A percentile compares a stretch with the other conserved stretches of the same genome.
phyloP scores from a whole-genome alignment of 192 early-diverging fungal species.

The Podila horticola region DNA sequence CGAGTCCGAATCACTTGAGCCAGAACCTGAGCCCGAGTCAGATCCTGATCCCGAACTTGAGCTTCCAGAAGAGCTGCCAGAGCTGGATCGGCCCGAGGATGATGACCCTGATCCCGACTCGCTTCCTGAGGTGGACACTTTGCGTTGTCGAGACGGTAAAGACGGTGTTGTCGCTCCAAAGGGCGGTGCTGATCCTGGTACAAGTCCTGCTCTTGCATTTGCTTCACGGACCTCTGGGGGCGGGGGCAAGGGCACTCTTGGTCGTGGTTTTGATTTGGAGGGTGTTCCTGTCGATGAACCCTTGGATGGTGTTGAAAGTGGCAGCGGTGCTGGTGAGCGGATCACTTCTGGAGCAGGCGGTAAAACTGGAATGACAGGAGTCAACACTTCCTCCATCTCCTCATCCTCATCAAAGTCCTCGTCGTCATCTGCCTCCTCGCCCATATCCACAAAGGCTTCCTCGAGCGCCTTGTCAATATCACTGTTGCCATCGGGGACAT shows the following conservation, averaged over 20 bases:
- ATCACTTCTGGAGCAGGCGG: conserved; percentile 1
- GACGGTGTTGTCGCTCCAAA: not conserved
- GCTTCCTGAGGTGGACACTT: conserved; percentile 39
- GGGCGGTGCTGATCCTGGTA: not conserved
- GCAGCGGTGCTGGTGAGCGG: conserved; percentile 7
- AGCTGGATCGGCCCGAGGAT: conserved; percentile 16
- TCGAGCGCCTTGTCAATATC: conserved; percentile 27
- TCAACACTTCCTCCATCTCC: conserved; percentile 40
- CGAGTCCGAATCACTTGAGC: conserved; percentile 25
- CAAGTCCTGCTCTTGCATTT: not conserved
- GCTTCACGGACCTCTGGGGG: not conserved
- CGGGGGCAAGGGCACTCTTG: not conserved
- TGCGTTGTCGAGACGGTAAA: not conserved
- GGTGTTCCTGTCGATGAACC: not conserved
- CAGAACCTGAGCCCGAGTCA: conserved; percentile 32
- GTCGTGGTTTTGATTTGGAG: not conserved
- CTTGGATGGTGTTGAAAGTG: conserved; percentile 10
- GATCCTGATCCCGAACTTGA: conserved; percentile 47
- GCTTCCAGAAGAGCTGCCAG: conserved; percentile 14
- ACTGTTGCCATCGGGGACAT: conserved; percentile 3
- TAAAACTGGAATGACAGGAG: conserved; percentile 14
- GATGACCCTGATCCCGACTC: conserved; percentile 44
- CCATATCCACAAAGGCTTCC: conserved; percentile 17
- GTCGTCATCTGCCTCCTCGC: conserved; percentile 18
- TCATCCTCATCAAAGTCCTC: conserved; percentile 39